These are phyloP conservation scores for Aegilops bicornis DNA, from an alignment of 176 grass and related monocot genomes.

Conservation along the genomic window DNA sequence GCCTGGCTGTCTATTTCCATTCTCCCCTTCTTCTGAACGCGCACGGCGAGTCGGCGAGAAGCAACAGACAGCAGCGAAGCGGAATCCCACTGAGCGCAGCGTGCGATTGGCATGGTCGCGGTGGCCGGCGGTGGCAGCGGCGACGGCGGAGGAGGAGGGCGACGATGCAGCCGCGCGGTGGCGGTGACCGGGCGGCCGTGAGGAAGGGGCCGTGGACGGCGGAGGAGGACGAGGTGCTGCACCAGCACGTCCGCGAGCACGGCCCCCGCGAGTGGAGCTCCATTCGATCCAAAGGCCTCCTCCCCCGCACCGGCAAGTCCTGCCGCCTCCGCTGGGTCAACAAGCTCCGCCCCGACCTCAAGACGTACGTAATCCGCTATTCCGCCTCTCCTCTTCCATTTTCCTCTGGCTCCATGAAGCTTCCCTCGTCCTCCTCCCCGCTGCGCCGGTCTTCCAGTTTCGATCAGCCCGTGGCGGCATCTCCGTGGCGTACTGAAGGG, in stretches of 20 bases:
- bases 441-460: not conserved
- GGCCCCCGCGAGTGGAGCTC: conserved; percentile 50
- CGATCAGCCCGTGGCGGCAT: not conserved
- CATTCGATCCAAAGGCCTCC: conserved; percentile 48
- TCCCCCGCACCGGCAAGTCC: conserved; percentile 51
- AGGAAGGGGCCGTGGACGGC: conserved; percentile 60
- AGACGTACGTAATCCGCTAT: conserved; percentile 34
- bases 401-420: not conserved
- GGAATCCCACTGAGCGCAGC: not conserved
- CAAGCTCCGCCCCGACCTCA: conserved; percentile 52
- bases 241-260: conserved; percentile 40
- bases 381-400: not conserved
- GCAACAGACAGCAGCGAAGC: not conserved
- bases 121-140: not conserved
- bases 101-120: not conserved
- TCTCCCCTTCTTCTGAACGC: not conserved
- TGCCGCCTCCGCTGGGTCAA: conserved; percentile 68
- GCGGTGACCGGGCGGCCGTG: not conserved
- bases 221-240: conserved; percentile 62
- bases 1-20: not conserved
- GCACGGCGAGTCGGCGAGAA: not conserved
- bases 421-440: not conserved
- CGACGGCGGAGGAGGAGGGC: not conserved
- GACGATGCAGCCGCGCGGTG: conserved; percentile 13
- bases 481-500: not conserved